Percentiles rank a stretch among this genome's conserved stretches.
These are phyloP conservation scores for Turritis glabra DNA, from an alignment of 345 rosid species.

Conservation along the genomic window DNA sequence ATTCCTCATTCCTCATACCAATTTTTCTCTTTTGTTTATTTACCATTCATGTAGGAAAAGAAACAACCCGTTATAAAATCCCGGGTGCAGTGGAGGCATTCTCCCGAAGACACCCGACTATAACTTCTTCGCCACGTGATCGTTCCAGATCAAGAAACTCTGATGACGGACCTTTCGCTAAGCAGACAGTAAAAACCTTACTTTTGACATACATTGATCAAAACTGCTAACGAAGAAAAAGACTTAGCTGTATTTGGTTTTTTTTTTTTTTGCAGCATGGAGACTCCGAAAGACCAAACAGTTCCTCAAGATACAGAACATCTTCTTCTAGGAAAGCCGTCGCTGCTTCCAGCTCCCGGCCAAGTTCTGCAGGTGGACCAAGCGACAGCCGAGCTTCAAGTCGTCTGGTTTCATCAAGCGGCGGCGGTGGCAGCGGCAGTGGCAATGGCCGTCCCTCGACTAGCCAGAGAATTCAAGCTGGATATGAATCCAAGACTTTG, in stretches of 20 bases:
- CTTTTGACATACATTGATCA: conserved; percentile 9
- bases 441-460: conserved; percentile 51
- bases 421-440: conserved; percentile 48
- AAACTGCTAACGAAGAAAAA: background rate
- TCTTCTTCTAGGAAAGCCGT: conserved; percentile 59
- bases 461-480: conserved; percentile 56
- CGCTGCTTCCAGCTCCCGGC: conserved; percentile 54
- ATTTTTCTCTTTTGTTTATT: background rate
- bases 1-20: conserved; percentile 27
- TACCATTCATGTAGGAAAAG: conserved; percentile 48
- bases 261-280: conserved; percentile 44
- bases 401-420: conserved; percentile 55
- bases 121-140: conserved; percentile 48
- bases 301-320: conserved; percentile 63
- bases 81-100: conserved; percentile 77
- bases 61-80: conserved; percentile 54
- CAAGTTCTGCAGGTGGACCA: conserved; percentile 73
- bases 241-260: background rate
- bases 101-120: conserved; percentile 57
- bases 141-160: conserved; percentile 55
- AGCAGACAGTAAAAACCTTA: conserved; percentile 47
- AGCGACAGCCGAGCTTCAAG: conserved; percentile 52
- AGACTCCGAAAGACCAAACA: conserved; percentile 51
- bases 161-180: conserved; percentile 59
- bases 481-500: conserved; percentile 47